Evolutionary conservation across 768 basidiomycete species (phyloP), one percentile per base, ranked within the genome.

Genomic region (Psilocybe azurescens): DNA sequence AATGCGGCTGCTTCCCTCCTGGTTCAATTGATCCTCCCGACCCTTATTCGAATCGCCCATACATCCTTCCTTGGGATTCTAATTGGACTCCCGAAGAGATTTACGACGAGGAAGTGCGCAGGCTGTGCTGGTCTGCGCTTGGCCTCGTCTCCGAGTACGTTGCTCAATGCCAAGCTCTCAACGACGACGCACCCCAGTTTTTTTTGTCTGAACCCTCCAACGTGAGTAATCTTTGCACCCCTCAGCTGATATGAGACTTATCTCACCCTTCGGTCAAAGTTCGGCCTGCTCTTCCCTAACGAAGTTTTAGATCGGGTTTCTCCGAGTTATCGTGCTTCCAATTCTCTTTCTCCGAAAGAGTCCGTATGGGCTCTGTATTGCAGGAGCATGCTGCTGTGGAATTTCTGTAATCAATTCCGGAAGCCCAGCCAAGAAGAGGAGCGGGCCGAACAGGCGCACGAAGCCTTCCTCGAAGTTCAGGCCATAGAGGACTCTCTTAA

Each of bases 281-380:
- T 83, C 64, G 78, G 77, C 3, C 72, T 91, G 8, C 77, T 92
- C 46, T 93, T 93, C 73, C 92, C 92, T 1, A 91, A 90, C 1
- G 91, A 94, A 73, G 81, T 83, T 6, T 75, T 81, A 47, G 85
- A 88, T 68, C 84, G 85, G 54, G 69, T 74, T 18, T 77, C 83
- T 5, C 75, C 73, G 18, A 67, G 69, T 36, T 79, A 77, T 59
- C 74, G 76, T 46, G 74, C 77, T 24, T 75, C 75, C 56, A 77
- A 79, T 58, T 74, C 76, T 33, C 81, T 80, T 36, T 88, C 88
- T 16, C 81, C 87, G 14, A 93, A 92, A 70, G 89, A 93, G 63
- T 87, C 88, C 14, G 81, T 94, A 1, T 93, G 91, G 91, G 91
- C 90, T 0, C 77, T 94, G 29, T 91, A 91, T 67, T 92, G 90